Evolutionary conservation across 2,329 filamentous ascomycete species (phyloP).

Genomic region (Paracorniculantispora psalliotae): DNA sequence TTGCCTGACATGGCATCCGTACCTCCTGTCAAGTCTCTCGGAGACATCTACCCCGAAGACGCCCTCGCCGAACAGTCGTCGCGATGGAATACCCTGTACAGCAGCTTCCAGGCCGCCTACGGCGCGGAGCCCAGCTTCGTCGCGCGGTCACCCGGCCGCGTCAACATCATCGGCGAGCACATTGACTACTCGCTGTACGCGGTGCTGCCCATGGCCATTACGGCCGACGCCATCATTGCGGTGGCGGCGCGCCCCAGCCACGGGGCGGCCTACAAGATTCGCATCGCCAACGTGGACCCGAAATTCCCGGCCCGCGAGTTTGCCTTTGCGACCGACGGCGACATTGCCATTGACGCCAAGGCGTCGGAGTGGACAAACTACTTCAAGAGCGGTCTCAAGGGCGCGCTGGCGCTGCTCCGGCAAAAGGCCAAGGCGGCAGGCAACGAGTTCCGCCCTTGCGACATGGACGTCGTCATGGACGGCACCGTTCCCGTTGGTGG

Average conservation of each 20-base stretch:
- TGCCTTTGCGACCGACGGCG: constrained; percentile 55
- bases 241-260: constrained; percentile 54
- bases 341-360: constrained; percentile 76
- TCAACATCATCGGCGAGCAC: constrained; percentile 98
- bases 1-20: constrained; percentile 38
- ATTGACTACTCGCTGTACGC: constrained; percentile 98
- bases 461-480: constrained; percentile 86
- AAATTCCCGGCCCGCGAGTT: constrained; percentile 77
- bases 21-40: constrained; percentile 68
- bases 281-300: constrained; percentile 73
- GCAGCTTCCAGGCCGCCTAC: constrained; percentile 66
- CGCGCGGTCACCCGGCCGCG: constrained; percentile 83
- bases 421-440: constrained; percentile 53
- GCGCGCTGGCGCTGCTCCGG: constrained; percentile 72
- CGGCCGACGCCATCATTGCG: constrained; percentile 83
- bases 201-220: constrained; percentile 92
- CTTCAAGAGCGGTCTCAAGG: constrained; percentile 86
- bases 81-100: constrained; percentile 71
- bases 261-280: constrained; percentile 58
- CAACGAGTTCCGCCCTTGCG: constrained; percentile 53
- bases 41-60: constrained; percentile 78
- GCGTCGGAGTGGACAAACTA: constrained; percentile 97
- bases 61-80: constrained; percentile 61
- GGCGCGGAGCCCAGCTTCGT: constrained; percentile 72
- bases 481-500: constrained; percentile 89